phyloP scores from a whole-genome alignment of 1,139 yeast species.

The Yamadazyma spencermartinsiae region DNA sequence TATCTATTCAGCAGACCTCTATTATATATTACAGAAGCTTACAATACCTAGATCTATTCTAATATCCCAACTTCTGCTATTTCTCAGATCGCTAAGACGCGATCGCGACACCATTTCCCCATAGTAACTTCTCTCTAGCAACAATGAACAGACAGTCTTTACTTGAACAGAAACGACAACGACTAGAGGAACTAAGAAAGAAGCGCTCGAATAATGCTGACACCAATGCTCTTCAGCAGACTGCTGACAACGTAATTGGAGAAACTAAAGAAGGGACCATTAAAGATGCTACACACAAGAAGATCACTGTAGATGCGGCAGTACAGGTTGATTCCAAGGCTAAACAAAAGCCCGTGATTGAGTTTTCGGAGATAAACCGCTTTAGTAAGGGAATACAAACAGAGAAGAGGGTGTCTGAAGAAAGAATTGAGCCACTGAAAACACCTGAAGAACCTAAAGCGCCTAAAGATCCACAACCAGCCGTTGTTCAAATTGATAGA shows the following conservation, averaged over 20 bases:
- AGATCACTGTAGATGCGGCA: conserved; percentile 19
- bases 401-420: conserved; percentile 5
- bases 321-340: conserved; percentile 14
- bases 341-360: background rate
- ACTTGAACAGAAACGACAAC: conserved; percentile 43
- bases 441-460: conserved; percentile 7
- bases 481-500: background rate
- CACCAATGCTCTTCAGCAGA: conserved; percentile 3
- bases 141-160: conserved; percentile 40
- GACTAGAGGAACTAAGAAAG: conserved; percentile 41
- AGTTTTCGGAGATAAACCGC: conserved; percentile 18
- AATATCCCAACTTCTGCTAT: no score
- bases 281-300: background rate
- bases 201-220: conserved; percentile 22
- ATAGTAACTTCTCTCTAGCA: background rate
- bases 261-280: background rate
- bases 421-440: conserved; percentile 7
- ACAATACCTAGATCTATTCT: no score
- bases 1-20: no score
- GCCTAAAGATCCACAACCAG: conserved; percentile 3
- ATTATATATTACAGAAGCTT: no score
- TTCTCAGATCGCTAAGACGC: no score
- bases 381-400: conserved; percentile 37
- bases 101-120: no score
- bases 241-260: background rate